Evolutionary conservation across 2,329 filamentous ascomycete genomes (phyloP).

Genomic region (Talaromyces albobiverticillius): DNA sequence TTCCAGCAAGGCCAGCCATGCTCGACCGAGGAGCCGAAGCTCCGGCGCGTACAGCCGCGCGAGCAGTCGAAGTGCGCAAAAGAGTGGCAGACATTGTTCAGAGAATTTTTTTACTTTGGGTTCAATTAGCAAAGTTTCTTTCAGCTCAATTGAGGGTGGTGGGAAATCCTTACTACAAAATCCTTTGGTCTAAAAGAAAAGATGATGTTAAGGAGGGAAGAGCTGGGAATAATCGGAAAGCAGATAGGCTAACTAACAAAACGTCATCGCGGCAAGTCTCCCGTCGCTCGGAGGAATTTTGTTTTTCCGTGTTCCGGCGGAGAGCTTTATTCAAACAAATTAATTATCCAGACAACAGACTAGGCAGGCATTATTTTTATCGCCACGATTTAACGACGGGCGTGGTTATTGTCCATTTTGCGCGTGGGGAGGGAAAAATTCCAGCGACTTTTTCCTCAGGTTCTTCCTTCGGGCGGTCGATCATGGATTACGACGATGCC

Average conservation of each 20-base stretch:
- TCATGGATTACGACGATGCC: slow-evolving; percentile 22
- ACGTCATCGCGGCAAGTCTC: slow-evolving; percentile 12
- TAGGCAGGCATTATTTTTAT: neutral
- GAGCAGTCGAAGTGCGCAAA: slow-evolving; percentile 67
- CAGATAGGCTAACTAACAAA: slow-evolving; percentile 12
- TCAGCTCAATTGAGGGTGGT: slow-evolving; percentile 2
- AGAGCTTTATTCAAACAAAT: neutral
- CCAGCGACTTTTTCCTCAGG: neutral
- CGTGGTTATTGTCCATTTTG: neutral
- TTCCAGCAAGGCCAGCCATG: slow-evolving; percentile 65
- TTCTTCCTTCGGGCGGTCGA: neutral
- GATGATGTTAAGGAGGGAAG: neutral
- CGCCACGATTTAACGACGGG: neutral
- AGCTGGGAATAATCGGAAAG: neutral
- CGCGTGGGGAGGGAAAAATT: neutral
- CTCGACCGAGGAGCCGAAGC: slow-evolving; percentile 51
- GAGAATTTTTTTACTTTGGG: neutral
- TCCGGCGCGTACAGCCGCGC: slow-evolving; percentile 68
- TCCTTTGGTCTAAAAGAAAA: neutral
- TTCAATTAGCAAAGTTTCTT: neutral
- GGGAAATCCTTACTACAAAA: neutral
- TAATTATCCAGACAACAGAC: neutral
- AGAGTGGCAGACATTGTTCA: slow-evolving; percentile 69
- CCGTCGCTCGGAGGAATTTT: too few species aligned
- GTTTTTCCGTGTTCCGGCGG: slow-evolving; percentile 10